phyloP scores from a whole-genome alignment of 208 protist species.

The Crithidia expoeki region DNA sequence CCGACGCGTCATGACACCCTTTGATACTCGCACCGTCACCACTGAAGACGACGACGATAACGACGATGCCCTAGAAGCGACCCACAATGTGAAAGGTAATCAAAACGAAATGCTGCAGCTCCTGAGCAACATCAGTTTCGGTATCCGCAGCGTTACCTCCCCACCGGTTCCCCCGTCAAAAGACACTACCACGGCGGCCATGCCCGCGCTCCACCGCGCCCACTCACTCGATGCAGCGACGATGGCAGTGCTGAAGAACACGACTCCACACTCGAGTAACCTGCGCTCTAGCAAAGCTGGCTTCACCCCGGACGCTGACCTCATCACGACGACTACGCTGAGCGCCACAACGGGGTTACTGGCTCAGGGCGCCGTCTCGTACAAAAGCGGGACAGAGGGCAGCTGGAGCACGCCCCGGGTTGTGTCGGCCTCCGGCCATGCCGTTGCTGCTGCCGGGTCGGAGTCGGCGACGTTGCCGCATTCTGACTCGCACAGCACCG shows the following conservation, averaged over 20 bases:
- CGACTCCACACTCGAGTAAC: conserved; percentile 5
- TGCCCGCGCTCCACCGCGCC: background rate
- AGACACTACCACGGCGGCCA: background rate
- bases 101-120: background rate
- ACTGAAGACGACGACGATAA: background rate
- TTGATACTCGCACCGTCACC: background rate
- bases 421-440: conserved; percentile 3
- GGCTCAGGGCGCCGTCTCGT: background rate
- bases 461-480: conserved; percentile 1
- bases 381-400: conserved; percentile 7
- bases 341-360: conserved; percentile 3
- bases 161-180: background rate
- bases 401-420: conserved; percentile 3
- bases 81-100: background rate
- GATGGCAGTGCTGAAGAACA: background rate
- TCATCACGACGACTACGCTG: conserved; percentile 9
- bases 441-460: background rate
- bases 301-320: conserved; percentile 8
- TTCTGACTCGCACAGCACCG: background rate
- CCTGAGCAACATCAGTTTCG: background rate
- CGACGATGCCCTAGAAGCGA: background rate
- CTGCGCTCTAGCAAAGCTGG: conserved; percentile 16
- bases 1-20: conserved; percentile 6
- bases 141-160: background rate
- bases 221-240: conserved; percentile 3